Evolutionary conservation across 129 eudicot species (phyloP).

Genomic region (Logfia minima): DNA sequence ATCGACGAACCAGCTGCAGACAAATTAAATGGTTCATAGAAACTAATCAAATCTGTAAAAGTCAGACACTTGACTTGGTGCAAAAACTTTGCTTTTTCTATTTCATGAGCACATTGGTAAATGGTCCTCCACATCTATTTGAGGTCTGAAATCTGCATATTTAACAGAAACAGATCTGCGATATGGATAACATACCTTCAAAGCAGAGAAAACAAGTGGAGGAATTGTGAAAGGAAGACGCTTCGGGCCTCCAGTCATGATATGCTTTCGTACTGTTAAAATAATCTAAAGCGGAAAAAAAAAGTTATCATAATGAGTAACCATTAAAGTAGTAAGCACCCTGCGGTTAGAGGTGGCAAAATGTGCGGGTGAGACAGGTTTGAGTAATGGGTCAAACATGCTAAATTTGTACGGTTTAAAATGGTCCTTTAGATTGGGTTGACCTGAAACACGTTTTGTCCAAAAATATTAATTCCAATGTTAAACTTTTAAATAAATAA

Average conservation of each 20-base stretch:
- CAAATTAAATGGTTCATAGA: slow-evolving; percentile 6
- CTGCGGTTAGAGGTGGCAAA: not conserved
- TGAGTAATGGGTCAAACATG: not conserved
- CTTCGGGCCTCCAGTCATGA: slow-evolving; percentile 85
- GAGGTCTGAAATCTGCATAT: slow-evolving; percentile 13
- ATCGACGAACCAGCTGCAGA: slow-evolving; percentile 64
- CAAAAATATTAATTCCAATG: too few relatives aligned
- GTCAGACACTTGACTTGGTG: slow-evolving; percentile 7
- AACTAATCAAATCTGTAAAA: not conserved
- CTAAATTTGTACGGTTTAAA: not conserved
- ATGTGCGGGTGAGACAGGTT: not conserved
- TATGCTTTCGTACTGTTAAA: slow-evolving; percentile 71
- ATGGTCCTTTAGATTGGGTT: not conserved
- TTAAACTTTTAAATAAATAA: not conserved
- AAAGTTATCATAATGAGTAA: not conserved
- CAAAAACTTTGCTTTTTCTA: not conserved
- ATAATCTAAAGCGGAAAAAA: slow-evolving; percentile 58
- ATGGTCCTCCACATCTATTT: slow-evolving; percentile 17
- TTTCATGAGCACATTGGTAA: not conserved
- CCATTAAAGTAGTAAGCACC: slow-evolving; percentile 9
- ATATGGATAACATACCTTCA: slow-evolving; percentile 58
- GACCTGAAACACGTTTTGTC: not conserved
- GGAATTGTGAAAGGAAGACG: slow-evolving; percentile 95
- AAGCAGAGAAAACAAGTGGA: slow-evolving; percentile 87
- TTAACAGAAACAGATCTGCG: slow-evolving; percentile 4